These are phyloP conservation scores for Paraleonurus japonicus DNA, from an alignment of 257 asterid species.

Conservation along the genomic window DNA sequence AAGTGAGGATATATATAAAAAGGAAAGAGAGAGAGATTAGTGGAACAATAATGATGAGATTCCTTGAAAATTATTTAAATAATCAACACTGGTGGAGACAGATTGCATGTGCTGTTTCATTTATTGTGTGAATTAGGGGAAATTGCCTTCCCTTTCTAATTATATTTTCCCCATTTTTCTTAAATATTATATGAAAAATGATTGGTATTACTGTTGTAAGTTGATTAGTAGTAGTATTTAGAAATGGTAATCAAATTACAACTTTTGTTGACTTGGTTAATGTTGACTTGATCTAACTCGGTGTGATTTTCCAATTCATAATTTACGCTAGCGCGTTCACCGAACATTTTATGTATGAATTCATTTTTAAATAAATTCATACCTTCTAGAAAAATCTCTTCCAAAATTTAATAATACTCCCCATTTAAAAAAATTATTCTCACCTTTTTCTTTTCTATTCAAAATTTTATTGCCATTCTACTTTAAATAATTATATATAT, in stretches of 20 bases:
- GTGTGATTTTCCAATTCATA: neutral
- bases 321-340: no score
- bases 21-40: conserved; percentile 16
- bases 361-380: no score
- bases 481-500: no score
- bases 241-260: neutral
- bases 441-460: no score
- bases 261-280: conserved; percentile 1
- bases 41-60: conserved; percentile 27
- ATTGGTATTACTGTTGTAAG: neutral
- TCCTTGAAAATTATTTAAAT: conserved; percentile 17
- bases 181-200: neutral
- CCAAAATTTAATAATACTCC: no score
- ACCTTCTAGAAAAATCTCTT: no score
- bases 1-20: conserved; percentile 30
- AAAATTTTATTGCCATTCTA: no score
- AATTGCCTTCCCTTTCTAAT: neutral
- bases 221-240: neutral
- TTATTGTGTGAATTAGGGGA: conserved; percentile 2
- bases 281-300: neutral
- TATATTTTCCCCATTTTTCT: neutral
- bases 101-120: neutral
- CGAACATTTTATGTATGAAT: no score
- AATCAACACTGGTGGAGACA: neutral
- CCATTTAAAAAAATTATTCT: no score